These are phyloP conservation scores for Blastocystis sp. DNA, from an alignment of 352 stramenopile genomes.

Conservation along the genomic window DNA sequence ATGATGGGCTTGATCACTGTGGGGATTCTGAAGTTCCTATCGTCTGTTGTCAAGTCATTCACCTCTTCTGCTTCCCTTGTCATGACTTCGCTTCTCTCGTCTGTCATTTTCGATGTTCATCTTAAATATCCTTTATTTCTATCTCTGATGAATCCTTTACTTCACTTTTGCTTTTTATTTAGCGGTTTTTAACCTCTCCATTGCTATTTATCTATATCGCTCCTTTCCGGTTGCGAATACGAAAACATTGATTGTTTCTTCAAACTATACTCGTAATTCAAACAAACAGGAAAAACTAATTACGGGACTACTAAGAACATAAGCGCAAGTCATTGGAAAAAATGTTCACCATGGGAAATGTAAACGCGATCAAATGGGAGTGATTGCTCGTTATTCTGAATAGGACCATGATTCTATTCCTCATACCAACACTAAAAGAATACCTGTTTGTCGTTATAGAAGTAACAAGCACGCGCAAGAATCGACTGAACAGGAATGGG, in stretches of 20 bases:
- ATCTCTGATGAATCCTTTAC: neutral
- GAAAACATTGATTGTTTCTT: neutral
- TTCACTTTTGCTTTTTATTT: slow-evolving; percentile 24
- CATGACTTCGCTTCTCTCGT: slow-evolving; percentile 43
- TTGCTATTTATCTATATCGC: slow-evolving; percentile 33
- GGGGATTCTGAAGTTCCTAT: slow-evolving; percentile 55
- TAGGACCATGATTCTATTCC: slow-evolving; percentile 49
- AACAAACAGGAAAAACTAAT: neutral
- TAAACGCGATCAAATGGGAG: slow-evolving; percentile 5
- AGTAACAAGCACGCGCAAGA: slow-evolving; percentile 51
- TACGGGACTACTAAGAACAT: neutral
- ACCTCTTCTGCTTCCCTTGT: slow-evolving; percentile 52
- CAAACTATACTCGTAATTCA: neutral
- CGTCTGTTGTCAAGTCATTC: slow-evolving; percentile 60
- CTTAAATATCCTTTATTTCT: slow-evolving; percentile 37
- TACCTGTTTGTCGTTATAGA: slow-evolving; percentile 36
- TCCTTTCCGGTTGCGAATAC: neutral
- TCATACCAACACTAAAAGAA: neutral
- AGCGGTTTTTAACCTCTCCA: slow-evolving; percentile 20
- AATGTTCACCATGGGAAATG: slow-evolving; percentile 56
- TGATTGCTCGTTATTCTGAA: slow-evolving; percentile 39
- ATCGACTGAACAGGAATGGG: slow-evolving; percentile 46
- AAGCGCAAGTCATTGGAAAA: slow-evolving; percentile 26
- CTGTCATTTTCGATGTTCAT: slow-evolving; percentile 15
- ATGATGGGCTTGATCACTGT: slow-evolving; percentile 54